Conservation (phyloP, 768 basidiomycete species). For the Astraeus odoratus region DNA sequence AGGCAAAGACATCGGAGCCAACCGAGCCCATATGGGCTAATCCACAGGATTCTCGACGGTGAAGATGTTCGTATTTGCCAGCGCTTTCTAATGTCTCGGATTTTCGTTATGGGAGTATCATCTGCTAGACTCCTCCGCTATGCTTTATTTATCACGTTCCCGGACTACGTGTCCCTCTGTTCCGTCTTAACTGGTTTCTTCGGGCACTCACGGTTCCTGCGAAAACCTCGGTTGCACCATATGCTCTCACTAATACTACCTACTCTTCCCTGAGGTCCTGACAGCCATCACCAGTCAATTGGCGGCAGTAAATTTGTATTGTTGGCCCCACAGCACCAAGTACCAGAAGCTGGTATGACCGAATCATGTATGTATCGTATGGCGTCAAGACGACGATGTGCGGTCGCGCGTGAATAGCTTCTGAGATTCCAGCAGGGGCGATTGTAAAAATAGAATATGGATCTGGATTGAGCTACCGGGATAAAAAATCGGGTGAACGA, state of each 20-base stretch:
- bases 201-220: not conserved
- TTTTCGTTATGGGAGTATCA: too few species aligned
- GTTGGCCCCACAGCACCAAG: too few species aligned
- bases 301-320: not conserved
- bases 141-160: too few species aligned
- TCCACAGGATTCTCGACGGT: constrained; percentile 8
- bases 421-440: not conserved
- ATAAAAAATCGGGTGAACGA: not conserved
- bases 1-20: constrained; percentile 15
- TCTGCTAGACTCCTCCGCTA: too few species aligned
- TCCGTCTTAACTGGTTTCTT: too few species aligned
- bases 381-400: too few species aligned
- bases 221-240: not conserved
- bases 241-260: not conserved
- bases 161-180: too few species aligned
- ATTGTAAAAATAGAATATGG: not conserved
- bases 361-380: not conserved
- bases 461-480: constrained; percentile 1
- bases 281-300: not conserved
- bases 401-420: not conserved
- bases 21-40: constrained; percentile 30
- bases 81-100: too few species aligned
- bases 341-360: not conserved
- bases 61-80: not conserved
- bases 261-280: not conserved